phyloP scores from a whole-genome alignment of 1,284 basidiomycete species.

The Ustilago trichophora region DNA sequence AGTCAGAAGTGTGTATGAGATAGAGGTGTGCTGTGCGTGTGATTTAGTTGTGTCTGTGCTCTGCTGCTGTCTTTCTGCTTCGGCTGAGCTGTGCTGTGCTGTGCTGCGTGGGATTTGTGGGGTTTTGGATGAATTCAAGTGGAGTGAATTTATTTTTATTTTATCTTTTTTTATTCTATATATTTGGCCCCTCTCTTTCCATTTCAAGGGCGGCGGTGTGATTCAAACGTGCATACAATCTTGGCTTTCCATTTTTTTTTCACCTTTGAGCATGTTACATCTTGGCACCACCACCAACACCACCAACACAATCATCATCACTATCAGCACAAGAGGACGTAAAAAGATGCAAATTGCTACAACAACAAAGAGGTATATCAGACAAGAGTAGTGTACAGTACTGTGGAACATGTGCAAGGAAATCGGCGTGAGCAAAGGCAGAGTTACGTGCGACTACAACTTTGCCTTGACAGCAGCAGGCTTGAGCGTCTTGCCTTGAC shows the following conservation, averaged over 20 bases:
- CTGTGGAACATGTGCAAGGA: neutral
- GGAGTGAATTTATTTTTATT: too few relatives aligned
- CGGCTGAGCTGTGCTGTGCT: slow-evolving; percentile 12
- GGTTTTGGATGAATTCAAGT: too few relatives aligned
- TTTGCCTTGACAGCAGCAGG: slow-evolving; percentile 27
- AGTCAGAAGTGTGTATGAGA: slow-evolving; percentile 1
- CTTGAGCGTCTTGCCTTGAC: slow-evolving; percentile 16
- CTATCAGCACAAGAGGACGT: too few relatives aligned
- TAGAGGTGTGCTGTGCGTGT: neutral
- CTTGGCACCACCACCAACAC: neutral
- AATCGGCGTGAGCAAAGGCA: too few relatives aligned
- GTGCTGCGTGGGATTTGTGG: neutral
- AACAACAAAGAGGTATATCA: slow-evolving; percentile 1
- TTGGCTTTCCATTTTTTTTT: too few relatives aligned
- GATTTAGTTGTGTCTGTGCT: neutral
- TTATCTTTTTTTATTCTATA: too few relatives aligned
- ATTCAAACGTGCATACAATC: slow-evolving; percentile 10
- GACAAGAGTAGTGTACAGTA: neutral
- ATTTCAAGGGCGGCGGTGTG: too few relatives aligned
- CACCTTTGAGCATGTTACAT: slow-evolving; percentile 1
- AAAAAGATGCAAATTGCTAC: too few relatives aligned
- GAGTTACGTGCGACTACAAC: too few relatives aligned
- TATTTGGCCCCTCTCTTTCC: too few relatives aligned
- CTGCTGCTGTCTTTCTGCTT: too few relatives aligned
- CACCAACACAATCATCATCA: neutral